Evolutionary conservation across 495 filamentous ascomycete genomes (phyloP), one percentile per base, ranked within the genome.

Genomic region (Aspergillus haitiensis): DNA sequence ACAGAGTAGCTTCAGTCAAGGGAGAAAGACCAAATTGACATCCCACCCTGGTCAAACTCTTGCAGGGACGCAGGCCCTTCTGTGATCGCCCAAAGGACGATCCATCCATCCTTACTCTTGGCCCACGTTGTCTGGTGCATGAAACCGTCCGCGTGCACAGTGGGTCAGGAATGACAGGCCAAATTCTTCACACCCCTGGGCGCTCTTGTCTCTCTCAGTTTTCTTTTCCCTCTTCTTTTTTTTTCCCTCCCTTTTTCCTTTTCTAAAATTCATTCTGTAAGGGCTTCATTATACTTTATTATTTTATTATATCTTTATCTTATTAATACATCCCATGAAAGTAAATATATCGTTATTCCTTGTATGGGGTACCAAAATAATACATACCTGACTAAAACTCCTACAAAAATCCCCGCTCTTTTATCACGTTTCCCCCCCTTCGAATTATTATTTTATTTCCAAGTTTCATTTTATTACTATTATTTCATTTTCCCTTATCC

Each of bases 71-170:
- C 45, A 48, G 37, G 47, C 49, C 16, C 51, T 64, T 64, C 48
- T 62, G 32, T 67, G 65, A 67, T 67, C 65, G 64, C 60, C 58
- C 61, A 67, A 63, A 63, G 64, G 64, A 61, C 58, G 64, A 67
- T 67, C 64, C 61, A 61, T 67, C 64, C 64, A 66, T 57, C 53
- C 59, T 50, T 68, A 64, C 67, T 63, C 71, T 71, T 72, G 68
- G 72, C 73, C 74, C 74, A 77, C 74, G 74, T 77, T 77, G 69
- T 72, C 68, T 69, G 67, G 70, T 76, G 73, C 73, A 74, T 73
- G 71, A 75, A 73, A 76, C 74, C 67, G 67, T 70, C 72, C 74
- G 74, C 74, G 74, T 77, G 74, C 71, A 65, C 63, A 59, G 72
- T 75, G 74, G 74, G 69, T 74, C 72, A 65, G 52, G 68, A 69